These are phyloP conservation scores for Arthrinium puccinioides DNA, from an alignment of 2,329 filamentous ascomycete genomes.

Conservation along the genomic window DNA sequence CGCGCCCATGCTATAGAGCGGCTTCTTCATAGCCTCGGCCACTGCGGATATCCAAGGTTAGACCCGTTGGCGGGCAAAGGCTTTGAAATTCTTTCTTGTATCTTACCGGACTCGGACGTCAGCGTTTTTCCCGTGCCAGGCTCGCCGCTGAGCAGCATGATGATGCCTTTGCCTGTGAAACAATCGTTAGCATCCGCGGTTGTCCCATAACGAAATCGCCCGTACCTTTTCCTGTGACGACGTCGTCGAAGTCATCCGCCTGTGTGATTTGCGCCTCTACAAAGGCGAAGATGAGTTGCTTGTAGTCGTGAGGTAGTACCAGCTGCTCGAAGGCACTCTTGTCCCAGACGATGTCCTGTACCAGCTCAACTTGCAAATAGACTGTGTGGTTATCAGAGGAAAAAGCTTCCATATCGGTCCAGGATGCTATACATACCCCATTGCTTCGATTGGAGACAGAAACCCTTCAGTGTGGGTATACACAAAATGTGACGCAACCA, in stretches of 20 bases:
- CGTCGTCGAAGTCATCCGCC: not conserved
- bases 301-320: conserved; percentile 40
- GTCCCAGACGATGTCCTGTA: conserved; percentile 34
- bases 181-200: too few species aligned
- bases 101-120: conserved; percentile 20
- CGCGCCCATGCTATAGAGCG: conserved; percentile 23
- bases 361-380: not conserved
- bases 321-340: conserved; percentile 39
- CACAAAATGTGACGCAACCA: too few species aligned
- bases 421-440: not conserved
- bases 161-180: conserved; percentile 28
- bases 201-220: too few species aligned
- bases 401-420: not conserved
- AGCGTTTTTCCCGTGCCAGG: conserved; percentile 34
- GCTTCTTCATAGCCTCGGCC: conserved; percentile 23
- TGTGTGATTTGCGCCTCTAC: not conserved
- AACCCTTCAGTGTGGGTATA: too few species aligned
- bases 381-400: not conserved
- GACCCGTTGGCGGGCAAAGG: too few species aligned
- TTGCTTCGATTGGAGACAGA: not conserved
- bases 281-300: conserved; percentile 43
- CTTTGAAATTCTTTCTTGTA: too few species aligned
- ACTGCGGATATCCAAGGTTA: conserved; percentile 19
- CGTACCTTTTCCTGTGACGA: conserved; percentile 8
- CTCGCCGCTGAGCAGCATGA: conserved; percentile 35